phyloP scores from a whole-genome alignment of 169 alveolate genomes.

The Perkinsus olseni region DNA sequence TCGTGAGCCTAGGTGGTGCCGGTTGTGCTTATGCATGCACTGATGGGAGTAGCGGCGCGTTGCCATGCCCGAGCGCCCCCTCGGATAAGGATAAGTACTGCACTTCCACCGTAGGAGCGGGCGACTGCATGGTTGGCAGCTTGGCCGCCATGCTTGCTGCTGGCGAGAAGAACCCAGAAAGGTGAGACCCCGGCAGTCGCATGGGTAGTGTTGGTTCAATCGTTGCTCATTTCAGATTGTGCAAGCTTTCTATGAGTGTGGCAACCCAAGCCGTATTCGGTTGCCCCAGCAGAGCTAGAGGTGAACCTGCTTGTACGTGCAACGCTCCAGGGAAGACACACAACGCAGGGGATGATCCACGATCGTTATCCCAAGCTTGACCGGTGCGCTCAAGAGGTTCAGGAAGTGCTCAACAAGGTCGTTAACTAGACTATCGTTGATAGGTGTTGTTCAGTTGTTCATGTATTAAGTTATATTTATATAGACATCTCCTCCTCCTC shows the following conservation, averaged over 20 bases:
- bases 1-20: background rate
- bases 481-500: no score
- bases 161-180: background rate
- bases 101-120: background rate
- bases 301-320: background rate
- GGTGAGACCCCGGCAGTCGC: background rate
- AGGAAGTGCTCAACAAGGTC: background rate
- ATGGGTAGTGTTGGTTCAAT: background rate
- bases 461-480: no score
- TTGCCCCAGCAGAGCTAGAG: background rate
- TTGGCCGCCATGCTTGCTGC: background rate
- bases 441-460: background rate
- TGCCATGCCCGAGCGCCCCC: background rate
- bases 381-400: background rate
- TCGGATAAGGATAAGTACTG: background rate
- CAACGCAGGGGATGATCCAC: background rate
- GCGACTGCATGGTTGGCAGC: background rate
- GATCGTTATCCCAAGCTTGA: background rate
- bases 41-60: background rate
- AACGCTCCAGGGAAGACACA: background rate
- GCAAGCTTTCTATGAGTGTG: background rate
- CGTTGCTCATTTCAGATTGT: background rate
- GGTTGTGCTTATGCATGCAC: background rate
- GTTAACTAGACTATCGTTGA: background rate
- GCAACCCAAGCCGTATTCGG: background rate